These are phyloP conservation scores for Beauveria scarabaeidicola DNA, from an alignment of 2,329 filamentous ascomycete species.

Conservation along the genomic window DNA sequence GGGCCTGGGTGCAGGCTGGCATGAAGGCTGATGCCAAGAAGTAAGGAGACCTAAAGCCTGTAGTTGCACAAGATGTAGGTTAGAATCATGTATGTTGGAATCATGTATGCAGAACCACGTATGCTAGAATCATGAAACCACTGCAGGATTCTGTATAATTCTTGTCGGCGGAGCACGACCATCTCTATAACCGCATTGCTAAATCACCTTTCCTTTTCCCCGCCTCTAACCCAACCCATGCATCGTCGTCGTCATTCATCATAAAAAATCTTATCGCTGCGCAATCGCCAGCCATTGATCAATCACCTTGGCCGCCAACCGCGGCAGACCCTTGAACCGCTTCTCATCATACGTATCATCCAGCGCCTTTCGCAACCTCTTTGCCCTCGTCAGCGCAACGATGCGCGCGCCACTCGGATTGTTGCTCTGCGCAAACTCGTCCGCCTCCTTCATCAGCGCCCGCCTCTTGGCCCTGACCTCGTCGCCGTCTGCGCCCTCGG, in stretches of 20 bases:
- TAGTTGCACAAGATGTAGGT: neutral
- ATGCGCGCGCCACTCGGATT: conserved; percentile 12
- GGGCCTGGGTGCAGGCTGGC: conserved; percentile 57
- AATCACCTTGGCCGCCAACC: conserved; percentile 15
- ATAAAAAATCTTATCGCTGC: neutral
- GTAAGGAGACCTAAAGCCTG: conserved; percentile 10
- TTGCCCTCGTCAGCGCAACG: conserved; percentile 17
- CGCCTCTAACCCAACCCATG: neutral
- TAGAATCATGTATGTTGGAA: too few relatives aligned
- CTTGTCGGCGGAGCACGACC: too few relatives aligned
- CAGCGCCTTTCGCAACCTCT: conserved; percentile 17
- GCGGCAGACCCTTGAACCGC: conserved; percentile 20
- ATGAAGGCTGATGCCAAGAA: conserved; percentile 61
- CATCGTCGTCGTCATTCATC: neutral
- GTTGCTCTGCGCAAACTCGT: conserved; percentile 15
- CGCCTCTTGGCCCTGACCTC: conserved; percentile 15
- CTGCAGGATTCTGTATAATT: neutral
- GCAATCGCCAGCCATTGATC: conserved; percentile 22
- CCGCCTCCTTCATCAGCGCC: conserved; percentile 16
- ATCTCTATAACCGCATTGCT: neutral
- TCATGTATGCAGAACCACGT: neutral
- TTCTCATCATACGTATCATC: conserved; percentile 21
- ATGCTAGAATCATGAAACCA: neutral
- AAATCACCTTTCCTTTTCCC: neutral
- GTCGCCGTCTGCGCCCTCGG: conserved; percentile 19